Base-by-base conservation (phyloP, 2,329 filamentous ascomycete genomes). In the Pseudohalonectria lignicola region DNA sequence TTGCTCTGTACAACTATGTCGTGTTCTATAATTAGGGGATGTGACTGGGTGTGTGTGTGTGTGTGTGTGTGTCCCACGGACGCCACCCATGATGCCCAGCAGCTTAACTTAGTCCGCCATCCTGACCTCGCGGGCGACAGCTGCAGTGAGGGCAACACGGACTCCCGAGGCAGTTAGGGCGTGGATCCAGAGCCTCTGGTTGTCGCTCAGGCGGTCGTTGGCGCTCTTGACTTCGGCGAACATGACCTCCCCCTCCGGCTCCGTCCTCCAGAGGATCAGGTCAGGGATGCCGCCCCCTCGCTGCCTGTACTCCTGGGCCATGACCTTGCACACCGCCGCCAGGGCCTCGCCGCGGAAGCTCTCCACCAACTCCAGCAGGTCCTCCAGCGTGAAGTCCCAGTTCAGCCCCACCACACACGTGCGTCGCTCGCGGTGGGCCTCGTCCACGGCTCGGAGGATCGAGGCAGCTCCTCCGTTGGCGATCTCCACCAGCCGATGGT, bases 131-230 rank as follows among this genome's bases (percentile, higher is more conserved):
- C 57, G 68, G 29, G 73, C 72, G 28, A 74, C 59, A 11, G 74
- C 76, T 54, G 78, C 74, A 53, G 74, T 93, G 46, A 96, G 66
- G 49, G 94, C 88, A 20, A 96, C 90, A 47, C 71, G 75, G 29
- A 96, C 73, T 3, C 92, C 90, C 1, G 88, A 87, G 1, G 82
- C 80, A 7, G 79, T 82, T 38, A 98, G 69, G 7, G 95, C 86
- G 66, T 96, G 86, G 51, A 96, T 94, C 92, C 92, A 98, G 47
- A 98, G 70, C 49, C 92, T 69, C 63, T 98, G 92, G 15, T 88
- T 94, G 64, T 98, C 92, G 59, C 90, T 96, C 52, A 98, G 65
- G 29, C 87, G 77, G 67, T 98, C 92, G 59, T 94, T 95, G 55
- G 79, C 80, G 47, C 79, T 85, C 64, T 88, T 87, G 41, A 87